Base-by-base conservation (phyloP, 2,329 filamentous ascomycete species). In the Akanthomyces dipterigenus region DNA sequence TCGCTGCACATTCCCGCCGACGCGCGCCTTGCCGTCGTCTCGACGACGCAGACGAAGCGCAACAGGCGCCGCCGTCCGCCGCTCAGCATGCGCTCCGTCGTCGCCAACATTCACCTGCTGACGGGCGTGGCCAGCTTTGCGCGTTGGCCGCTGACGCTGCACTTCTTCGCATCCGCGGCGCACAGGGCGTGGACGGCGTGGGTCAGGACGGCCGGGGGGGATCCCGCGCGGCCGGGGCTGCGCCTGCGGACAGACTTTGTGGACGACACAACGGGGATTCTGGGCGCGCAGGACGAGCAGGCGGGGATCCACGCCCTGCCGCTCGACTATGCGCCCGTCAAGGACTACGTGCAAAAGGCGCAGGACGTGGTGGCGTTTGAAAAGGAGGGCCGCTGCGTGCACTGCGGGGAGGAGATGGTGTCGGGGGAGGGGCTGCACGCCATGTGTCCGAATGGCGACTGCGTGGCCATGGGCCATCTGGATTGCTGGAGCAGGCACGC, bases 61-160 rank as follows among this genome's bases (percentile, higher is more conserved):
- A 82, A 78, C 38, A 80, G 82, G 12, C 81, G 78, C 18, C 82
- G 77, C 50, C 79, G 84, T 34, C 86, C 88, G 8, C 73, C 76
- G 2, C 78, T 81, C 34, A 88, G 81, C 18, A 71, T 96, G 49
- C 81, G 77, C 26, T 89, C 89, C 3, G 81, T 91, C 43, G 72
- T 98, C 31, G 87, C 88, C 3, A 95, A 96, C 68, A 73, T 98
- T 28, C 90, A 96, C 71, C 78, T 95, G 3, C 79, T 99, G 0
- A 80, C 96, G 1, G 82, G 88, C 0, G 89, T 92, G 2, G 82
- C 85, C 2, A 95, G 90, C 72, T 98, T 98, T 71, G 77, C 80
- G 18, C 79, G 86, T 50, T 96, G 92, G 93, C 93, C 93, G 22
- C 78, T 99, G 58, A 83, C 83, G 58, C 71, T 97, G 51, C 87